A percentile compares a stretch with the other conserved stretches of the same genome.
phyloP scores from a whole-genome alignment of 768 basidiomycete genomes.

The Lentinula guzmanii region DNA sequence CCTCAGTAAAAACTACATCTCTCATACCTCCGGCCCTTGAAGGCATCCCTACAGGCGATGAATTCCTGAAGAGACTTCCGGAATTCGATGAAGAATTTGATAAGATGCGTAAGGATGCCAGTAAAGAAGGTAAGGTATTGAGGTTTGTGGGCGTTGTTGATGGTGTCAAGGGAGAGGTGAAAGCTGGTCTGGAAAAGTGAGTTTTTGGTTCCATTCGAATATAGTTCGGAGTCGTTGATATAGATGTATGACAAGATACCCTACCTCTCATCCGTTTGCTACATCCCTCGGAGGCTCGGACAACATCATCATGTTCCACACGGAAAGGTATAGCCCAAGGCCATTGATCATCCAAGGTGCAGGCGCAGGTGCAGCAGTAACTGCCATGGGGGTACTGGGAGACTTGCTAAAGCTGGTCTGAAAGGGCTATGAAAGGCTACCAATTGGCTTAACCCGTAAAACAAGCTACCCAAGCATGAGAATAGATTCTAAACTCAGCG shows the following conservation, averaged over 20 bases:
- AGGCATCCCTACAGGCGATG: conserved; percentile 64
- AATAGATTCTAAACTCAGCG: too few relatives aligned
- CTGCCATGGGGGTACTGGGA: conserved; percentile 95
- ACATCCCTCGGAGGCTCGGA: conserved; percentile 95
- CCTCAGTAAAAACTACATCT: conserved; percentile 75
- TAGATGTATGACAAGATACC: conserved; percentile 52
- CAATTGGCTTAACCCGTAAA: too few relatives aligned
- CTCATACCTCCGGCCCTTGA: conserved; percentile 78
- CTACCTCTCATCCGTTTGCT: conserved; percentile 86
- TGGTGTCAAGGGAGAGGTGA: conserved; percentile 61
- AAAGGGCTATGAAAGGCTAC: not conserved
- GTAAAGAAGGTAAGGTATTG: conserved; percentile 75
- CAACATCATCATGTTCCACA: conserved; percentile 98
- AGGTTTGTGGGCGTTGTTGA: conserved; percentile 95
- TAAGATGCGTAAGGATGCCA: conserved; percentile 71
- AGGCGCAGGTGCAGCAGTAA: conserved; percentile 96
- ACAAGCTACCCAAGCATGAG: too few relatives aligned
- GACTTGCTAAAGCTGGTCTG: conserved; percentile 65
- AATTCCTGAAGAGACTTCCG: conserved; percentile 74
- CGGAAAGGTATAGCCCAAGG: conserved; percentile 80
- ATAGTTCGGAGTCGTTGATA: not conserved
- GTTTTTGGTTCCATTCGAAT: conserved; percentile 19
- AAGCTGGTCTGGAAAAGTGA: conserved; percentile 86
- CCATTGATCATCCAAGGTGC: conserved; percentile 94
- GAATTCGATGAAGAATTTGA: conserved; percentile 81